phyloP scores from a whole-genome alignment of 164 flowering plant species.

The Chimonanthus salicifolius region DNA sequence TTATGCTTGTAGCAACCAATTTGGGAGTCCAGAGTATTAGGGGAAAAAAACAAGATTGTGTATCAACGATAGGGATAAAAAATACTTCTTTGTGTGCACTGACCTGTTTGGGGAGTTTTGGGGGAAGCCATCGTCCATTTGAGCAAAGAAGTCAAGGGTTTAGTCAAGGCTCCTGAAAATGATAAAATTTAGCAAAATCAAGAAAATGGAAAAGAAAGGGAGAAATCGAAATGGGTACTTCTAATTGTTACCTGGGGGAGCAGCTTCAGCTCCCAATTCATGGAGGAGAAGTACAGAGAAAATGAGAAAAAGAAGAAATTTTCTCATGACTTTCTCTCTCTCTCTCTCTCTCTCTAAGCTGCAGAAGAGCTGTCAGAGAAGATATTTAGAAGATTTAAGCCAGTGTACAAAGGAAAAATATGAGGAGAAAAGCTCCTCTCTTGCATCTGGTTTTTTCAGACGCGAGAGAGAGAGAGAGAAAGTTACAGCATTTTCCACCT shows the following conservation, averaged over 20 bases:
- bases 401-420: not conserved
- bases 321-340: constrained; percentile 33
- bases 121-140: constrained; percentile 80
- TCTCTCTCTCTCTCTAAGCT: not conserved
- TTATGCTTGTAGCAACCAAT: not conserved
- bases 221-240: constrained; percentile 11
- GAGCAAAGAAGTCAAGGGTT: constrained; percentile 64
- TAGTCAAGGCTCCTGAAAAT: constrained; percentile 61
- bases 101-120: constrained; percentile 65
- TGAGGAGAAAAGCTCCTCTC: not conserved
- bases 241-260: constrained; percentile 49
- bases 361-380: not conserved
- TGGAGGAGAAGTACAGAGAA: constrained; percentile 23
- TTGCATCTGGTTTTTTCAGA: constrained; percentile 1
- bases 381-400: not conserved
- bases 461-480: not conserved
- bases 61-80: too few species aligned
- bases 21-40: too few species aligned
- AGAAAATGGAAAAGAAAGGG: not conserved
- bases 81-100: not conserved
- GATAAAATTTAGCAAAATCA: not conserved
- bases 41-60: too few species aligned
- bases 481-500: not conserved
- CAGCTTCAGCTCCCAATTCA: constrained; percentile 58
- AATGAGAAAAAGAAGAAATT: constrained; percentile 24